Evolutionary conservation across 192 early-diverging fungal species (phyloP), one percentile per base, ranked within the genome.

Genomic region (Backusella sp.): DNA sequence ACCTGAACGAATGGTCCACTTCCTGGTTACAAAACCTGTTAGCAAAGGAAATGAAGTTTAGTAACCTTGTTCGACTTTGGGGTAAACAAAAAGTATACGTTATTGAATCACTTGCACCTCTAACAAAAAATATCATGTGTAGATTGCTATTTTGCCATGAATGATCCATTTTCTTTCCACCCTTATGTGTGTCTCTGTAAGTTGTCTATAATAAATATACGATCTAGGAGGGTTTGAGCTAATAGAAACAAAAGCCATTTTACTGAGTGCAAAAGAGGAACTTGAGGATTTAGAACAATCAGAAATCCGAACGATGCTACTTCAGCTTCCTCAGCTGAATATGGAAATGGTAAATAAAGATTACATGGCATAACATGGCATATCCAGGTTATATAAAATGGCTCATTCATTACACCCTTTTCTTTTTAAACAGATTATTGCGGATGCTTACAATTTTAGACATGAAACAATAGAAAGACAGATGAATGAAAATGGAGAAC

Each of bases 211-310:
- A 68, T 34, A 12, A 73, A 3, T 9, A 41, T 44, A 44, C 14
- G 4, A 53, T 8, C 26, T 14, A 5, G 26, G n/a, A n/a, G 3
- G 21, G 21, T 44, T 41, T 28, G 7, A 42, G 32, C 12, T 30
- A 62, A 26, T 11, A 62, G 4, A 6, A 59, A 14, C 15, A 75
- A 82, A 75, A 82, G 94, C 96, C 15, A 89, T 97, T 36, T 83
- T 97, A 65, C 85, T 79, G 36, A 84, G 87, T 21, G 73, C 87
- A 21, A 93, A 92, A 73, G 95, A 95, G 59, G 87, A 86, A 41
- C 85, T 97, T 19, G 96, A 97, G 75, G 94, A 96, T 35, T 76
- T 96, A 65, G 96, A 97, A 76, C 92, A 94, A 81, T 94, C 93
- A 1, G 94, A 97, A 76, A 97, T 97, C 68, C 87, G 92, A 65